Evolutionary conservation across 371 early-diverging fungal species (phyloP), one percentile per base, ranked within the genome.

Genomic region (Fennellomyces sp.): DNA sequence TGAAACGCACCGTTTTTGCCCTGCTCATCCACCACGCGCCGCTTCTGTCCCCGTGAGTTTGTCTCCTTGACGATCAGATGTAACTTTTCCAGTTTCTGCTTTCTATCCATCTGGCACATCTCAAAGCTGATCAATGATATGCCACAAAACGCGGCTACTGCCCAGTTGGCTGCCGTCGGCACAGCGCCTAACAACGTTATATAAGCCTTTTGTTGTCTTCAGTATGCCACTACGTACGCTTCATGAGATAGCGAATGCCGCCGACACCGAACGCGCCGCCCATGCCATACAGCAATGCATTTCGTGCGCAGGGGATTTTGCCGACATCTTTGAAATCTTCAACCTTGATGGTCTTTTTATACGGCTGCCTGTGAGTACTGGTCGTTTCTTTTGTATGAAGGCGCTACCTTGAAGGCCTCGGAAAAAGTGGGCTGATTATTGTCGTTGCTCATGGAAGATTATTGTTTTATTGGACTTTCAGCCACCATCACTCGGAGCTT

Each of bases 271-370:
- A 60, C 52, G 69, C 80, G 53, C 70, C 67, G 31, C 79, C 76
- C 33, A 80, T 80, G 52, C 80, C 80, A 47, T 80, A 80, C 7
- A 80, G 56, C 30, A 80, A 61, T 3, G 77, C 60, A 56, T 74
- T 80, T 31, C 80, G 73, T 26, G 80, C 77, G 64, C 80, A 80
- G 15, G 80, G 80, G 27, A 80, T 80, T 30, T 68, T 66, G 45
- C 70, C 69, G n/a, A 80, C 58, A 21, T 76, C 65, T 51, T 75
- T 74, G 31, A 80, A 75, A 54, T 80, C 80, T 50, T 80, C 80
- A 3, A 75, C 28, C 49, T 76, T 76, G 30, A 80, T 69, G 7
- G 80, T 76, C 80, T 80, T 59, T 28, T 26, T 10, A 38, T 36
- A 19, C 36, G 10, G 25, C 13, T 23, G n/a, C n/a, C n/a, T 7